Conservation (phyloP, 176 grass and related monocot species). For the Carex littledalei region DNA sequence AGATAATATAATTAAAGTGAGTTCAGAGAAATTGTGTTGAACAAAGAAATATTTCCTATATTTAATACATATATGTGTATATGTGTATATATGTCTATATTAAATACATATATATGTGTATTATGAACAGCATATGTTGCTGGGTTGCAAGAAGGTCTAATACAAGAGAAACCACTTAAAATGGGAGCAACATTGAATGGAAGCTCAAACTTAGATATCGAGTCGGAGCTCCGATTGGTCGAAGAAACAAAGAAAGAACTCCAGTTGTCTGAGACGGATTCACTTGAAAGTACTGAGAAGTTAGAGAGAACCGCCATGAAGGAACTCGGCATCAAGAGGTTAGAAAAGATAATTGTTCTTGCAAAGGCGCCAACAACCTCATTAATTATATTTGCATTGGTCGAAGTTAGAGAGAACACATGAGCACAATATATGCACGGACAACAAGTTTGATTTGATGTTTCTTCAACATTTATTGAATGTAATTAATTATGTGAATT, state of each 20-base stretch:
- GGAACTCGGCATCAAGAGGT: slow-evolving; percentile 66
- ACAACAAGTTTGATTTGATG: too few species aligned
- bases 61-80: too few species aligned
- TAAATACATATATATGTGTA: too few species aligned
- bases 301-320: slow-evolving; percentile 51
- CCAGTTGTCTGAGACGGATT: neutral
- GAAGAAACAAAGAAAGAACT: slow-evolving; percentile 40
- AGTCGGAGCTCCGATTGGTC: slow-evolving; percentile 50
- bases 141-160: slow-evolving; percentile 54
- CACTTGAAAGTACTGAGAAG: neutral
- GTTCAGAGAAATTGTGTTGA: too few species aligned
- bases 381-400: neutral
- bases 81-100: too few species aligned
- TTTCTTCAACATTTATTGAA: too few species aligned
- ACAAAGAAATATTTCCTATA: too few species aligned
- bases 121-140: slow-evolving; percentile 41
- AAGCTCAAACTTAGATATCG: slow-evolving; percentile 52
- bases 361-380: neutral
- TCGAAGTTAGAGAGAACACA: too few species aligned
- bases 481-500: too few species aligned
- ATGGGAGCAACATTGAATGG: slow-evolving; percentile 42
- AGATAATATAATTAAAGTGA: too few species aligned
- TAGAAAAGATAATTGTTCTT: neutral
- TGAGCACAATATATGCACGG: too few species aligned
- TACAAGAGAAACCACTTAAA: slow-evolving; percentile 51